Base-by-base conservation (phyloP, 2,329 filamentous ascomycete species). In the Alternaria sp. region DNA sequence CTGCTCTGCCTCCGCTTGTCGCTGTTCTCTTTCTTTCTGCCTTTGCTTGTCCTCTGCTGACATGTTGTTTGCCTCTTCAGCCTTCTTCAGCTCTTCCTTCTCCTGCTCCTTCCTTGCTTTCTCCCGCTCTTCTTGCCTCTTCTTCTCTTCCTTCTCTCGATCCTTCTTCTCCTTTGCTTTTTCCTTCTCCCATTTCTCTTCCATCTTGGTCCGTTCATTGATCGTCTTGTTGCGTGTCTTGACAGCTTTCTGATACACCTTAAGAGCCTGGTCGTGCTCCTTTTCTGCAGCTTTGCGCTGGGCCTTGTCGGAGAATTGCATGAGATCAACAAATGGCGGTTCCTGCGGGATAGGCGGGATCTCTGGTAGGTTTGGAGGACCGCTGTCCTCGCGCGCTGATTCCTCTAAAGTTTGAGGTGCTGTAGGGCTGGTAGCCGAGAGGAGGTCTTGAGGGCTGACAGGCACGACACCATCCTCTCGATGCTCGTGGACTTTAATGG, bases 271-370 rank as follows among this genome's bases (percentile, higher is more conserved):
- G 55, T 87, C 87, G 59, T 88, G 84, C 71, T 93, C 90, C 61
- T 90, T 91, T 71, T 92, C 89, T 2, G 89, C 90, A 44, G 88
- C 84, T 71, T 91, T 92, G 9, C 88, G 87, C 26, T 87, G 83
- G 7, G 88, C 86, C 71, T 90, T 90, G 78, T 92, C 88, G 2
- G 85, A 81, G 74, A 88, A 89, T 50, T 84, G 80, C 47, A 83
- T 82, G 1, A 89, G 76, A 68, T 93, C 85, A 2, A 90, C 86
- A 3, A 83, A 79, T 2, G 82, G 73, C 2, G 88, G 89, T 54
- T 86, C 83, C 6, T 81, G 66, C 1, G 91, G 91, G 4, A 85
- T 73, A 9, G 81, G 75, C 9, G 86, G 85, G 12, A 87, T 78
- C 1, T 83, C 81, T 18, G 85, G 85, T 5, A 87, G 73, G 25